Evolutionary conservation across 1,284 basidiomycete genomes (phyloP).

Genomic region (Veloboletus limbatus): DNA sequence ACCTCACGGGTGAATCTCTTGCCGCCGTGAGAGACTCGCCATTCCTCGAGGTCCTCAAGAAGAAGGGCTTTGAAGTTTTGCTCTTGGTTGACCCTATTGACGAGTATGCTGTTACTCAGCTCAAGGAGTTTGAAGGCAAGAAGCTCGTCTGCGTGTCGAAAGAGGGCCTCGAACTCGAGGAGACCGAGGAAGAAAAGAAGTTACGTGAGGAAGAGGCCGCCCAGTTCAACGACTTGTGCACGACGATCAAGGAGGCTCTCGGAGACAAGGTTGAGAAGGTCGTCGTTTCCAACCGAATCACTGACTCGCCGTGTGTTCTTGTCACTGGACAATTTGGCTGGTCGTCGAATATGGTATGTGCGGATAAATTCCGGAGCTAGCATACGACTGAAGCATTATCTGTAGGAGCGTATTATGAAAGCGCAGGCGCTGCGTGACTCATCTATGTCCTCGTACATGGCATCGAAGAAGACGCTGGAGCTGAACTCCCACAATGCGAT

Average conservation of each 20-base stretch:
- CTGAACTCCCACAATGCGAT: conserved; percentile 94
- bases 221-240: conserved; percentile 88
- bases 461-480: conserved; percentile 98
- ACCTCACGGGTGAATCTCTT: conserved; percentile 98
- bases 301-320: conserved; percentile 93
- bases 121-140: conserved; percentile 99
- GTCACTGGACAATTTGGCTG: conserved; percentile 99
- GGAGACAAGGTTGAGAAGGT: conserved; percentile 99
- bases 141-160: conserved; percentile 98
- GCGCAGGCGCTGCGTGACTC: conserved; percentile 98
- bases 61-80: conserved; percentile 99
- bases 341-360: conserved; percentile 94
- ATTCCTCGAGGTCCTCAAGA: conserved; percentile 99
- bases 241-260: conserved; percentile 96
- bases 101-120: conserved; percentile 95
- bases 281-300: conserved; percentile 96
- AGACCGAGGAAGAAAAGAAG: conserved; percentile 98
- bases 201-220: conserved; percentile 84
- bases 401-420: conserved; percentile 97
- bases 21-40: conserved; percentile 91
- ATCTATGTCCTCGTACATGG: conserved; percentile 99
- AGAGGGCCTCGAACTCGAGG: conserved; percentile 99
- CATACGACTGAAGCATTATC: conserved; percentile 9
- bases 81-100: conserved; percentile 98
- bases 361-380: background rate